Conservation (phyloP, 371 early-diverging fungal species). For the Haplosporangium sp. region DNA sequence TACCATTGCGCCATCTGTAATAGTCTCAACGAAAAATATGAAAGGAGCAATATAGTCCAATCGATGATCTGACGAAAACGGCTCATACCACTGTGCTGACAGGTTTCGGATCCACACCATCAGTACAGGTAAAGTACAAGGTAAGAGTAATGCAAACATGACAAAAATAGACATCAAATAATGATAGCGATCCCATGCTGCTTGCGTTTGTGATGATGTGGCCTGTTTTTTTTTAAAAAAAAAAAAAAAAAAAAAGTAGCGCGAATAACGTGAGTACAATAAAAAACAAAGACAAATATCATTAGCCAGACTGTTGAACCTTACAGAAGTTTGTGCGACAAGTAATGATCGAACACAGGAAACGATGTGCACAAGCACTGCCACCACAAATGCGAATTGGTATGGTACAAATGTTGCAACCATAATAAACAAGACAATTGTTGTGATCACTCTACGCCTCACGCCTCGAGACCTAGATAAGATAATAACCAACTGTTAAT, state of each 20-base stretch:
- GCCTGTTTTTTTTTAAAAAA: no score
- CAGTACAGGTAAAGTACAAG: constrained; percentile 72
- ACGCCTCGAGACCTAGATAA: constrained; percentile 55
- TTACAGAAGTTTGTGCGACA: constrained; percentile 58
- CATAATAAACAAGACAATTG: constrained; percentile 68
- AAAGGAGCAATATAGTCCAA: constrained; percentile 74
- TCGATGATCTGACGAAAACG: constrained; percentile 75
- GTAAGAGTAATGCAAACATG: constrained; percentile 68
- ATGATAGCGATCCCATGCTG: constrained; percentile 65
- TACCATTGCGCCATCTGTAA: constrained; percentile 67
- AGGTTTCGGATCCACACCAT: constrained; percentile 78
- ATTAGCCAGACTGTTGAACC: constrained; percentile 3
- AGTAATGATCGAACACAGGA: constrained; percentile 70
- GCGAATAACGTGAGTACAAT: no score
- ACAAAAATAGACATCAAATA: constrained; percentile 70
- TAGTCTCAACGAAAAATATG: constrained; percentile 70
- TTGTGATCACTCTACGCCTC: constrained; percentile 67
- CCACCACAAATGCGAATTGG: constrained; percentile 85
- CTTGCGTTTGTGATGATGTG: constrained; percentile 26
- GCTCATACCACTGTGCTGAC: constrained; percentile 79
- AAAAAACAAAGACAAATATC: no score
- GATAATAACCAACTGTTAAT: background rate
- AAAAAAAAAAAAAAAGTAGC: no score
- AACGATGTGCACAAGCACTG: constrained; percentile 79
- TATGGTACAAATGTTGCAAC: constrained; percentile 84